Percentiles rank a stretch among this genome's conserved stretches.
Evolutionary conservation across 495 filamentous ascomycete genomes (phyloP).

Genomic region (Lentithecium fluviatile): DNA sequence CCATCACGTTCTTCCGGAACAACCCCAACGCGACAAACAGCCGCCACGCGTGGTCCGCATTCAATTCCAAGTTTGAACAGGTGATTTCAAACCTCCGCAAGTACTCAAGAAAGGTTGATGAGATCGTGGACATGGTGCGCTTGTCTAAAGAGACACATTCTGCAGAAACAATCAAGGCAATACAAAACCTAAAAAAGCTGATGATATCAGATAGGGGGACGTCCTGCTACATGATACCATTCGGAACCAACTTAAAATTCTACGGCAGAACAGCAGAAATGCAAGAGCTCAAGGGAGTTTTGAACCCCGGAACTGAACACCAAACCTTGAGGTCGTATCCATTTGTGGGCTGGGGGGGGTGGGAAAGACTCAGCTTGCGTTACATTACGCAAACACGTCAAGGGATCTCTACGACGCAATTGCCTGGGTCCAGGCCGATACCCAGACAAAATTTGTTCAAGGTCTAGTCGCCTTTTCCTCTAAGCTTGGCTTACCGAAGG

Average conservation of each 20-base stretch:
- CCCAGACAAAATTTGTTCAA: neutral
- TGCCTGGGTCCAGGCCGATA: neutral
- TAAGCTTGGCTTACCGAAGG: conserved; percentile 3
- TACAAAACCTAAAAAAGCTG: no score
- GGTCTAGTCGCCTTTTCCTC: neutral
- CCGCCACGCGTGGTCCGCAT: no score
- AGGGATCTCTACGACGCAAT: conserved; percentile 1
- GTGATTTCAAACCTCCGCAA: no score
- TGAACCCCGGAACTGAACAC: neutral
- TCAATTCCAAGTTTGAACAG: no score
- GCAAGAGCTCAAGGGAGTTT: neutral
- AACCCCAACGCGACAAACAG: no score
- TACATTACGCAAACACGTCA: neutral
- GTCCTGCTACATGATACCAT: no score
- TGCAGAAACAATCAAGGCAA: no score
- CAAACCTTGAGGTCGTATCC: neutral
- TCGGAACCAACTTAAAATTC: neutral
- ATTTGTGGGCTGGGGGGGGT: neutral
- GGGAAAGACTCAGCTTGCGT: neutral
- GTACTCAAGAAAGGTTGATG: no score
- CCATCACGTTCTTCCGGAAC: no score
- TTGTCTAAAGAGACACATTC: no score
- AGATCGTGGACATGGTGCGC: no score
- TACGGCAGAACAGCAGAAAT: conserved; percentile 2
- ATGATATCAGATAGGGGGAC: no score